These are phyloP conservation scores for Aeschynomene evenia DNA, from an alignment of 306 rosid genomes.

Conservation along the genomic window DNA sequence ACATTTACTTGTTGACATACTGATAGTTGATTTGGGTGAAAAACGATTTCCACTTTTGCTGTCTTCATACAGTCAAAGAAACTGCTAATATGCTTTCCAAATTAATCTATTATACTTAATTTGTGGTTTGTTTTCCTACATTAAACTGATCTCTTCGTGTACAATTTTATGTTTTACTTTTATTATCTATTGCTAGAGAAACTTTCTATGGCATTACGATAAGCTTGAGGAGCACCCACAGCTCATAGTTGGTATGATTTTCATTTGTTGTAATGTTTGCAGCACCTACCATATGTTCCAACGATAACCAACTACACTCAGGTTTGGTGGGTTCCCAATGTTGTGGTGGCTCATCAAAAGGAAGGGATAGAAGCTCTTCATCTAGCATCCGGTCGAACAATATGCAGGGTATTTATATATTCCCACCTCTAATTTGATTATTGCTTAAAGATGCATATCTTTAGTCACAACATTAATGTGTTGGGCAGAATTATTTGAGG, in stretches of 20 bases:
- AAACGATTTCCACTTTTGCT: background rate
- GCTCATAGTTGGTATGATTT: background rate
- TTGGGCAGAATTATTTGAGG: background rate
- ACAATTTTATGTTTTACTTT: background rate
- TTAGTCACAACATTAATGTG: background rate
- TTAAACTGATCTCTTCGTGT: background rate
- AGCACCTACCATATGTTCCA: slow-evolving; percentile 81
- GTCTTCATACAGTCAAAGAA: background rate
- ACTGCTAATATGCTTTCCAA: slow-evolving; percentile 18
- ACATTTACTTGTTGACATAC: slow-evolving; percentile 12
- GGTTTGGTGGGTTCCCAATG: slow-evolving; percentile 99
- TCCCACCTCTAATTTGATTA: slow-evolving; percentile 8
- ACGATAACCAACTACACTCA: slow-evolving; percentile 97
- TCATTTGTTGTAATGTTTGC: slow-evolving; percentile 37
- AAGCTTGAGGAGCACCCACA: background rate
- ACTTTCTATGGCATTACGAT: slow-evolving; percentile 5
- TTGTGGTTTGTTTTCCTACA: background rate
- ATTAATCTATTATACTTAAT: background rate
- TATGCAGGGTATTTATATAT: slow-evolving; percentile 72
- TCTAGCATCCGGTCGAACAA: slow-evolving; percentile 90
- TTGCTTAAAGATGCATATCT: slow-evolving; percentile 21
- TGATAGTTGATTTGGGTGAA: slow-evolving; percentile 22
- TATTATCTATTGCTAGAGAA: background rate
- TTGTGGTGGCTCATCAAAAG: slow-evolving; percentile 90
- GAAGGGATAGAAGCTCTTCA: slow-evolving; percentile 97